Base-by-base conservation (phyloP, 371 early-diverging fungal genomes). In the Saksenaea vasiformis region DNA sequence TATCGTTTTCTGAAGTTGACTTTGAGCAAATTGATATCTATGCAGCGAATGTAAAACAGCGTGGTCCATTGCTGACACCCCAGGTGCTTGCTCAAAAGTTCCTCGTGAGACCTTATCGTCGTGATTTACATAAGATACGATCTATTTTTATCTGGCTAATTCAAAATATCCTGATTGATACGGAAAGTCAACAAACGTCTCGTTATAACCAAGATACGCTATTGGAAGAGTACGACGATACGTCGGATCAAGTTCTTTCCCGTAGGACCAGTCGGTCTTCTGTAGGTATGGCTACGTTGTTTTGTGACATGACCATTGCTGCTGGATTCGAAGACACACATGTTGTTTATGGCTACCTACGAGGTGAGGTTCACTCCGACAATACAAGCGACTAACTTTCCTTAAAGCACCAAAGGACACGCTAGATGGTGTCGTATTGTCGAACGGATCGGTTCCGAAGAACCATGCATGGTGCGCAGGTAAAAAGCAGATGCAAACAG, bases 391-490 rank as follows among this genome's bases (percentile, higher is more conserved):
- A 28, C 27, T 19, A 34, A 58, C 56, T 0, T 56, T n/a, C 35
- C 10, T 34, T 36, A 13, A 62, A 73, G 74, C 56, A 17, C 73
- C 75, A 19, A 71, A 73, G 51, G 82, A 82, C 64, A 69, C 77
- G 9, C 55, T 60, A 0, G 62, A 73, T 4, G 61, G 55, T n/a
- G 47, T 59, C 0, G 57, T 64, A 28, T 35, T 56, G 11, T 8
- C 60, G 8, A 69, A 79, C 31, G 69, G 78, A 24, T 44, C 68
- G 7, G 64, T 78, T 8, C 65, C 69, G 1, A 64, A 76, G 0
- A 87, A 86, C 44, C 88, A 87, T 70, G 88, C 83, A 19, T 87
- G 88, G 88, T 83, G 82, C 62, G 73, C 82, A 24, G 77, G 81
- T 81, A 71, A 66, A 43, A 28, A 44, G n/a, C 27, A 41, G 19